Percentiles rank a stretch among this genome's conserved stretches.
phyloP scores from a whole-genome alignment of 2,329 filamentous ascomycete genomes.

The Teratosphaeriaceae sp. region DNA sequence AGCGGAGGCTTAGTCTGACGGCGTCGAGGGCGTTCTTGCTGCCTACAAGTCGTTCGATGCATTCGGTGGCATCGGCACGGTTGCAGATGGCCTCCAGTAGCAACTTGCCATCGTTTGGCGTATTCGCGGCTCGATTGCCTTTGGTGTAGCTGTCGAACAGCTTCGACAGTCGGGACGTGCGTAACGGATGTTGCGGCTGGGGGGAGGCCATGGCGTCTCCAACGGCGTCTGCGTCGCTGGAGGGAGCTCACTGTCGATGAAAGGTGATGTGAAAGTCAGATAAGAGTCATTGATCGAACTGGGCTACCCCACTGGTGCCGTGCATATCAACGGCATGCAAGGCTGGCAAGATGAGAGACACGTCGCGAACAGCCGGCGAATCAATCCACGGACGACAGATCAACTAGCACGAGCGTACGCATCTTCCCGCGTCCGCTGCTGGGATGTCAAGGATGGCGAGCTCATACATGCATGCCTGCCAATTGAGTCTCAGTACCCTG shows the following conservation, averaged over 20 bases:
- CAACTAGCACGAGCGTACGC: too few relatives aligned
- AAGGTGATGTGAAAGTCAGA: too few relatives aligned
- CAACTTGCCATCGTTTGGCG: constrained; percentile 33
- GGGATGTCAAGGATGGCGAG: too few relatives aligned
- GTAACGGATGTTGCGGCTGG: too few relatives aligned
- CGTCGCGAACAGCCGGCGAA: not conserved
- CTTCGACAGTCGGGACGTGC: not conserved
- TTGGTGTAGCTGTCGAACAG: constrained; percentile 18
- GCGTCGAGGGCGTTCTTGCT: constrained; percentile 29
- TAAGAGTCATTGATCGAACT: too few relatives aligned
- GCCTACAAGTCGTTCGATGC: constrained; percentile 36
- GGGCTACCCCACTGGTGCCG: constrained; percentile 2
- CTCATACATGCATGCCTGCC: too few relatives aligned
- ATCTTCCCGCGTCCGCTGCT: too few relatives aligned
- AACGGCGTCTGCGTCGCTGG: too few relatives aligned
- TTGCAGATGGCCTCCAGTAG: constrained; percentile 45
- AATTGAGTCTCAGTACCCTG: too few relatives aligned
- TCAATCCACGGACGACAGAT: too few relatives aligned
- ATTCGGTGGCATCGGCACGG: constrained; percentile 35
- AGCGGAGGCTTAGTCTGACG: constrained; percentile 37
- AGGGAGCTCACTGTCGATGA: not conserved
- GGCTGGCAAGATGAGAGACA: constrained; percentile 1
- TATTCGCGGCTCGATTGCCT: constrained; percentile 34
- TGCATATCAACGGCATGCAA: constrained; percentile 1
- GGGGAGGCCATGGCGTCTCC: too few relatives aligned